Evolutionary conservation across 148 eudicot species (phyloP), one percentile per base, ranked within the genome.

Genomic region (Rhododendron henanense): DNA sequence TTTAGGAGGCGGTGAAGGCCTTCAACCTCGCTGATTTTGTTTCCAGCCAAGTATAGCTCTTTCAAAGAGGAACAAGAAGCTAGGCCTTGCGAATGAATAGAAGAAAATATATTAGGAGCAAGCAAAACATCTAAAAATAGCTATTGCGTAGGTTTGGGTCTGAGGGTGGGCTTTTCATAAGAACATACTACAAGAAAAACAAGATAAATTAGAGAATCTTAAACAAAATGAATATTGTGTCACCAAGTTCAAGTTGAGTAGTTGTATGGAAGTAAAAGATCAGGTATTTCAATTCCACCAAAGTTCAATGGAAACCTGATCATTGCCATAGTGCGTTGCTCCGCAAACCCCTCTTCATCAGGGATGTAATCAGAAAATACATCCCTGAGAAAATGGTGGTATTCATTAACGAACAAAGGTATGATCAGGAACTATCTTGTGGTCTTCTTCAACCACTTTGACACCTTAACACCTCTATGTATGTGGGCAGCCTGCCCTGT

Each of bases 1-100:
- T 97, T 97, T 21, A 97, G 90, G 83, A 97, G 98, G n/a, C 99
- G 94, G 90, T 95, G 99, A 86, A 97, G 96, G 73, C 98, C 99
- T 89, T 95, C 99, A 44, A 97, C 98, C 89, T 97, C 99, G 16
- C 98, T 95, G 82, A 97, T 95, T 87, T 95, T 97, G 89, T 97
- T 97, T 67, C 99, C 98, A 48, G 98, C 98, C 23, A 97, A 89
- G 90, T 97, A 97, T 37, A 95, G 47, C 84, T 95, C 99, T 88
- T 97, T 97, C 82, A 95, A 78, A 47, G 98, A 92, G 79, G 98
- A 93, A 88, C 98, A 97, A 16, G 95, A 92, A 83, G 96, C 98
- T 61, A 97, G 95, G 88, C 99, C 99, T 97, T 82, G 61, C 47
- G 84, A 81, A 48, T 33, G 57, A 67, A 16, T 10, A 83, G 16